Evolutionary conservation across 768 basidiomycete species (phyloP).

Genomic region (Tylopilus plumbeoviolaceoides): DNA sequence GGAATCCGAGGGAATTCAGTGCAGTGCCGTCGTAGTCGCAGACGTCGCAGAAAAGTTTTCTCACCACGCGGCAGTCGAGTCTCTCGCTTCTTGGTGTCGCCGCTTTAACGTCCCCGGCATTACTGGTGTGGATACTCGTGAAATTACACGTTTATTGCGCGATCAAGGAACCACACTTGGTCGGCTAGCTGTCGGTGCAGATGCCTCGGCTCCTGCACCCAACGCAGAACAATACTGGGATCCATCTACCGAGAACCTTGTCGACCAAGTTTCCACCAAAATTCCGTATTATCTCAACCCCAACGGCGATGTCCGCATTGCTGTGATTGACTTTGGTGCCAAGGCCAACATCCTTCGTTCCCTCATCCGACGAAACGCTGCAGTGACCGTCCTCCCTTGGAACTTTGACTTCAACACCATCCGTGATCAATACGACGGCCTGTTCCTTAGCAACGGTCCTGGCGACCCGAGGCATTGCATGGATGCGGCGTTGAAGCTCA

Average conservation of each 20-base stretch:
- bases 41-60: conserved; percentile 95
- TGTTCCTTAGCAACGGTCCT: conserved; percentile 96
- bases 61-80: conserved; percentile 92
- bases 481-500: conserved; percentile 76
- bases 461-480: conserved; percentile 90
- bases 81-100: conserved; percentile 88
- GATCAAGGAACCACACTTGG: conserved; percentile 98
- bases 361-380: conserved; percentile 84
- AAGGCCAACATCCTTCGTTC: conserved; percentile 97
- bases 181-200: conserved; percentile 78
- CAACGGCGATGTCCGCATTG: conserved; percentile 83
- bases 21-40: conserved; percentile 87
- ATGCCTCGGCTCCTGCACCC: conserved; percentile 59
- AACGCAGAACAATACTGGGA: conserved; percentile 81
- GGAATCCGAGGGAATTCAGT: conserved; percentile 88
- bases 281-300: conserved; percentile 83
- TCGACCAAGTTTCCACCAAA: conserved; percentile 89
- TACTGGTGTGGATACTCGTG: conserved; percentile 96
- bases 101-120: conserved; percentile 89
- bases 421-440: conserved; percentile 87
- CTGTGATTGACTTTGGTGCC: conserved; percentile 94
- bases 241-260: conserved; percentile 86
- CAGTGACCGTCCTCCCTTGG: conserved; percentile 96
- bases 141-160: conserved; percentile 88
- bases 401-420: conserved; percentile 93